phyloP scores from a whole-genome alignment of 805 yeast species.

The Debaryomyces hansenii region DNA sequence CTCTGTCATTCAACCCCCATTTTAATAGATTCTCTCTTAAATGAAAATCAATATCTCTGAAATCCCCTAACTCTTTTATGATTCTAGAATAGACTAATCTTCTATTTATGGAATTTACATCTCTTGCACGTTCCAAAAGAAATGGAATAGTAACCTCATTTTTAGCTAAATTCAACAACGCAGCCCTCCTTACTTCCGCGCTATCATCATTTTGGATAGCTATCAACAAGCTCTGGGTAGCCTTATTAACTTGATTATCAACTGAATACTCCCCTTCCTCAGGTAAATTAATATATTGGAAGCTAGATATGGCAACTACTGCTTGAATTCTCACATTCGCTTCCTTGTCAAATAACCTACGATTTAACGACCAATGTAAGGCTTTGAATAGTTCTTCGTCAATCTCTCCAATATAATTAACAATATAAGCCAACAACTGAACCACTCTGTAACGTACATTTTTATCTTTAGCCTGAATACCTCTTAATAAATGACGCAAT shows the following conservation, averaged over 20 bases:
- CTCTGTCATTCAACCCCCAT: conserved; percentile 91
- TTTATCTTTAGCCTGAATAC: conserved; percentile 73
- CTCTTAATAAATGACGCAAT: conserved; percentile 69
- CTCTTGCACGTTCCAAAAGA: conserved; percentile 80
- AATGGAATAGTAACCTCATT: conserved; percentile 52
- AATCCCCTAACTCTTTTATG: conserved; percentile 65
- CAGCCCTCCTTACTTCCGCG: conserved; percentile 88
- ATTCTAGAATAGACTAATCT: conserved; percentile 68
- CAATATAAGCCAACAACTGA: conserved; percentile 69
- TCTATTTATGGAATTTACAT: conserved; percentile 69
- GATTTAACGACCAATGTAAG: conserved; percentile 58
- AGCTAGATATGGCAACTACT: conserved; percentile 70
- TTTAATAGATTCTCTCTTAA: conserved; percentile 65
- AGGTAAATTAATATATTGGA: conserved; percentile 51
- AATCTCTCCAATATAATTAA: conserved; percentile 72
- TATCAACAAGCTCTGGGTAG: conserved; percentile 27
- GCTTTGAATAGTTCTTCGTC: conserved; percentile 69
- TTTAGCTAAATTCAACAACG: conserved; percentile 67
- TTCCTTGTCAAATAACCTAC: conserved; percentile 74
- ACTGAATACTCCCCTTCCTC: conserved; percentile 36
- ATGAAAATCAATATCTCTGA: conserved; percentile 48
- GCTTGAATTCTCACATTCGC: conserved; percentile 81
- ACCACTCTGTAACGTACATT: conserved; percentile 79
- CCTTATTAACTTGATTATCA: conserved; percentile 39
- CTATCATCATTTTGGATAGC: conserved; percentile 75